Conservation (phyloP, 176 grass and related monocot species). For the Lolium rigidum region DNA sequence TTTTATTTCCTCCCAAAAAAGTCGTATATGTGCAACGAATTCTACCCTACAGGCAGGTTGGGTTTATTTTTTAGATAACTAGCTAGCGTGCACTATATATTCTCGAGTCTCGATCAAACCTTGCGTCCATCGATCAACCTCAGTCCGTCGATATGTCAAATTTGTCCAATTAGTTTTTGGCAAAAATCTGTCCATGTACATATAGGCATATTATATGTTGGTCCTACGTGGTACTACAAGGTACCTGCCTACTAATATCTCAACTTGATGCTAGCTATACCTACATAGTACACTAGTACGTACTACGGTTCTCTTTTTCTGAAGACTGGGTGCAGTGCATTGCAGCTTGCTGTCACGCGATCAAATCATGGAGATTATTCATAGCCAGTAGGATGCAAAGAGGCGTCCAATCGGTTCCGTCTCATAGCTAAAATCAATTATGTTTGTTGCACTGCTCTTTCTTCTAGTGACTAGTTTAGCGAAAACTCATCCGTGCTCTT, state of each 20-base stretch:
- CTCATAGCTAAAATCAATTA: too few relatives aligned
- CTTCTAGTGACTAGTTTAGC: too few relatives aligned
- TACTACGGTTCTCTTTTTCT: too few relatives aligned
- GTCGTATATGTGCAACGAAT: too few relatives aligned
- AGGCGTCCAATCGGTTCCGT: too few relatives aligned
- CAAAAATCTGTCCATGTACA: background rate
- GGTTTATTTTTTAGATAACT: background rate
- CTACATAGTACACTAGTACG: background rate
- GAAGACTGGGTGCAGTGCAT: too few relatives aligned
- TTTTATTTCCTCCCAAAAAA: background rate
- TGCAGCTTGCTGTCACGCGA: too few relatives aligned
- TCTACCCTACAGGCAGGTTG: background rate
- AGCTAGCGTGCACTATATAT: background rate
- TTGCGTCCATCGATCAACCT: background rate
- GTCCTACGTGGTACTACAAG: background rate
- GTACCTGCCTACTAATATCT: background rate
- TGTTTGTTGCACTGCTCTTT: too few relatives aligned
- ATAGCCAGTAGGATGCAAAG: too few relatives aligned
- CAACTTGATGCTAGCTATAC: background rate
- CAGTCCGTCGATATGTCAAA: background rate
- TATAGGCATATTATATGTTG: background rate
- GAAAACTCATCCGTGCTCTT: too few relatives aligned
- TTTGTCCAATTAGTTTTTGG: background rate
- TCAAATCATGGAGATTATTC: too few relatives aligned
- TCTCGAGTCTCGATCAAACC: constrained; percentile 13